These are phyloP conservation scores for Capsicum chinense DNA, from an alignment of 257 asterid genomes.

Conservation along the genomic window DNA sequence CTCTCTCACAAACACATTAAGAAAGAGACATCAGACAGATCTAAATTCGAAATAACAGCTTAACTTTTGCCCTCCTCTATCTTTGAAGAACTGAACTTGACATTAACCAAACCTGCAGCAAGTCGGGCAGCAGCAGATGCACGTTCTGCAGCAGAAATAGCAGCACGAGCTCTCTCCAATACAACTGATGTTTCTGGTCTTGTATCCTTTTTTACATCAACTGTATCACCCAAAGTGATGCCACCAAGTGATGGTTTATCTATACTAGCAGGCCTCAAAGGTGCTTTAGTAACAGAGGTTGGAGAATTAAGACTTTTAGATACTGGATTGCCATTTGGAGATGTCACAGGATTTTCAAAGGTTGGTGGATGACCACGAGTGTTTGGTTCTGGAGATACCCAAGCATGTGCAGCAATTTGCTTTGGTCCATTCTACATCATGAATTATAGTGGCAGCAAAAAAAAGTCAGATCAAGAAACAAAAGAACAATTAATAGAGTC, in stretches of 20 bases:
- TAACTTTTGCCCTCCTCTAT: conserved; percentile 42
- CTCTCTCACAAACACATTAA: background rate
- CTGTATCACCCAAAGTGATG: conserved; percentile 34
- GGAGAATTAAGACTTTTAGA: conserved; percentile 40
- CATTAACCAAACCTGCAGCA: conserved; percentile 75
- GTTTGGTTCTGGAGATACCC: conserved; percentile 35
- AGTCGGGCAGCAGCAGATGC: conserved; percentile 94
- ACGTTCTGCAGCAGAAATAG: conserved; percentile 91
- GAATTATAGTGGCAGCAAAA: conserved; percentile 22
- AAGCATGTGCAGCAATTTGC: conserved; percentile 51
- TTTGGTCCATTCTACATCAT: conserved; percentile 79
- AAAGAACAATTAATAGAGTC: background rate
- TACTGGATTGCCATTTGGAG: conserved; percentile 41
- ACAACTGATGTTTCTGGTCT: conserved; percentile 54
- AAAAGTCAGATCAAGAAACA: background rate
- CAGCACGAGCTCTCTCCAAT: conserved; percentile 71
- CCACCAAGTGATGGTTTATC: conserved; percentile 38
- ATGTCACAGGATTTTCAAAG: conserved; percentile 36
- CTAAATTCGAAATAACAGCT: background rate
- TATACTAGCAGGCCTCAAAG: conserved; percentile 35
- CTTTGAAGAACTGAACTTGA: conserved; percentile 42
- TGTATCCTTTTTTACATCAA: conserved; percentile 37
- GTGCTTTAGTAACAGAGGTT: conserved; percentile 31
- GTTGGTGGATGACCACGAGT: conserved; percentile 36
- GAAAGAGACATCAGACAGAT: conserved; percentile 13